Base-by-base conservation (phyloP, 1,139 yeast genomes). In the Wickerhamomyces sp. region DNA sequence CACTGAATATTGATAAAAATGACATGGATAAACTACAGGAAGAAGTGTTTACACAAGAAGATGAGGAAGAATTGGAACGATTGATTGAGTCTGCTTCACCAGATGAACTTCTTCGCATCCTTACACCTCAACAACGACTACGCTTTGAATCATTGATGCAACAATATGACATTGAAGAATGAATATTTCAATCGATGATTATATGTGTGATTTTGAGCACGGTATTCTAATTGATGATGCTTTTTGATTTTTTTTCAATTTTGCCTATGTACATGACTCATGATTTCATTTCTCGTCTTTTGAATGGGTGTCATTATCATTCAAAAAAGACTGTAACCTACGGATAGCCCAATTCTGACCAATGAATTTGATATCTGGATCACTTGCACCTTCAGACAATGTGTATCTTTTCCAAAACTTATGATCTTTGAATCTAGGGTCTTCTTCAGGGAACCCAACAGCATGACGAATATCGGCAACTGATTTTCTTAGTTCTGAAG, bases 311-410 rank as follows among this genome's bases (percentile, higher is more conserved):
- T 65, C 66, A 41, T 60, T 61, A 9, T 60, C 63, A 44, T 64
- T 64, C 39, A 81, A 69, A 54, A 78, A 78, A 42, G 71, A 70
- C 59, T 84, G 94, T 39, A 81, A 72, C 55, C 88, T 72, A 61
- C 76, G 78, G 27, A 84, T 75, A 2, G 95, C 95, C 93, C 94
- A 85, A 59, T 85, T 85, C 58, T 79, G 68, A 2, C 95, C 95
- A 23, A 84, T 71, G 52, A 85, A 84, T 52, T 79, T 65, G 33
- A 85, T 77, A 46, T 79, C 85, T 1, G 84, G 84, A 51, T 80
- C 89, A 48, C 81, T 75, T 36, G 61, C 65, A 8, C 95, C 95
- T 60, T 84, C 88, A 1, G 83, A 64, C 3, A 51, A 43, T 8
- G 93, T 85, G 58, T 73, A 85, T 31, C 67, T 62, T 51, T 72